These are phyloP conservation scores for Inga laurina DNA, from an alignment of 306 rosid species.

Conservation along the genomic window DNA sequence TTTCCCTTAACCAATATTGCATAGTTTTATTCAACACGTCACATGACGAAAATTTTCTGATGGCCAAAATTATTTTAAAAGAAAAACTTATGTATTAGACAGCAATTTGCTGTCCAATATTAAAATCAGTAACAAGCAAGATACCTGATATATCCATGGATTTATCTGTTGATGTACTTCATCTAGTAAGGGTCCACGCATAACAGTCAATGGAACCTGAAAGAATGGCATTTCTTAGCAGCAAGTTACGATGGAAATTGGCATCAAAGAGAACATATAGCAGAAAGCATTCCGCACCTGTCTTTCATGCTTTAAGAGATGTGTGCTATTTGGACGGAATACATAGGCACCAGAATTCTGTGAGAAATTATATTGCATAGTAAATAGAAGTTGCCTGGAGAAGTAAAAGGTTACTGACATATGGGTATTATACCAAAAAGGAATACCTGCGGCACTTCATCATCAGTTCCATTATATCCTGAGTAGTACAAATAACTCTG, in stretches of 20 bases:
- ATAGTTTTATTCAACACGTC: slow-evolving; percentile 24
- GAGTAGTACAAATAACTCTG: slow-evolving; percentile 54
- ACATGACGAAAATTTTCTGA: slow-evolving; percentile 11
- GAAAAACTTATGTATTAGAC: slow-evolving; percentile 26
- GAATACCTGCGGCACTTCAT: slow-evolving; percentile 49
- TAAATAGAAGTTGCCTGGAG: slow-evolving; percentile 3
- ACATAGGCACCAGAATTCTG: slow-evolving; percentile 63
- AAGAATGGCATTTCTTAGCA: slow-evolving; percentile 22
- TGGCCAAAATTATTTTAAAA: neutral
- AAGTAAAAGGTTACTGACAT: slow-evolving; percentile 27
- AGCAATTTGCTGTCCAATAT: slow-evolving; percentile 20
- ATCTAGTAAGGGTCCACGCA: slow-evolving; percentile 53
- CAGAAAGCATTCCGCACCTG: slow-evolving; percentile 42
- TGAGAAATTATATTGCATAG: slow-evolving; percentile 23
- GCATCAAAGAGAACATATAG: slow-evolving; percentile 2
- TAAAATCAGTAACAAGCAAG: slow-evolving; percentile 27
- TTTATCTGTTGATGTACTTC: slow-evolving; percentile 61
- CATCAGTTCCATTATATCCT: slow-evolving; percentile 48
- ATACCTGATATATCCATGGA: slow-evolving; percentile 69
- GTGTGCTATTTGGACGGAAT: slow-evolving; percentile 61
- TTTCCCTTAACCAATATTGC: slow-evolving; percentile 17
- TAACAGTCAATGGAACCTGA: slow-evolving; percentile 49
- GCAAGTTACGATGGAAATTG: neutral
- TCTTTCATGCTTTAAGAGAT: slow-evolving; percentile 38
- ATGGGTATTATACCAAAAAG: slow-evolving; percentile 18